Percentiles rank a stretch among this genome's conserved stretches.
These are phyloP conservation scores for Mycena haematopus DNA, from an alignment of 768 basidiomycete species.

Conservation along the genomic window DNA sequence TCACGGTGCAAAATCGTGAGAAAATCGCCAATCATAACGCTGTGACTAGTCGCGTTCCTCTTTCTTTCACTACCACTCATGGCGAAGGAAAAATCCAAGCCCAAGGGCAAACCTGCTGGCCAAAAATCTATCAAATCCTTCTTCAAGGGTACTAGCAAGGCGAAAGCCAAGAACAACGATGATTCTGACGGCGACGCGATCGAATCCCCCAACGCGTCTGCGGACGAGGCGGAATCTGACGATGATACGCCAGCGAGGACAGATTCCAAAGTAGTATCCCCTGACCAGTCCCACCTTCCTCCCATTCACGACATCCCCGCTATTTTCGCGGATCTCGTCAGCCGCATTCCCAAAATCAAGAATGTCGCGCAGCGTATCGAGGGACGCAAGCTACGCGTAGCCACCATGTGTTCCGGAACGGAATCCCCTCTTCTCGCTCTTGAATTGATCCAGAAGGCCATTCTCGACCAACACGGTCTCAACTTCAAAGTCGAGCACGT, in stretches of 20 bases:
- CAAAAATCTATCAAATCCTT: slow-evolving; percentile 65
- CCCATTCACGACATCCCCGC: slow-evolving; percentile 74
- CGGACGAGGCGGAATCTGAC: slow-evolving; percentile 39
- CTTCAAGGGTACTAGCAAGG: slow-evolving; percentile 52
- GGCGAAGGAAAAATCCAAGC: slow-evolving; percentile 50
- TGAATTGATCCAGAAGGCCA: slow-evolving; percentile 78
- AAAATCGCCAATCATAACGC: neutral
- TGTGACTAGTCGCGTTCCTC: slow-evolving; percentile 23
- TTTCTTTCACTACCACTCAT: slow-evolving; percentile 41
- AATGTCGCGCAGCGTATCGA: slow-evolving; percentile 67
- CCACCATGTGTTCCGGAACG: slow-evolving; percentile 98
- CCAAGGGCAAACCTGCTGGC: slow-evolving; percentile 45
- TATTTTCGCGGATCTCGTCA: slow-evolving; percentile 80
- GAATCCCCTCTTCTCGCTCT: slow-evolving; percentile 93
- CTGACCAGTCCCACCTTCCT: slow-evolving; percentile 72
- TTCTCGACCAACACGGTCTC: slow-evolving; percentile 69
- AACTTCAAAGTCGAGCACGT: slow-evolving; percentile 85
- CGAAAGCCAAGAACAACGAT: slow-evolving; percentile 39
- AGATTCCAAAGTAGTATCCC: slow-evolving; percentile 47
- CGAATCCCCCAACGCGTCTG: slow-evolving; percentile 34
- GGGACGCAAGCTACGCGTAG: slow-evolving; percentile 88
- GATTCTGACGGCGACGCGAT: slow-evolving; percentile 29
- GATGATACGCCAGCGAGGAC: slow-evolving; percentile 42
- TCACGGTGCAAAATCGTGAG: neutral
- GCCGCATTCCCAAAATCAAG: slow-evolving; percentile 68